A percentile compares a stretch with the other conserved stretches of the same genome.
Evolutionary conservation across 2,329 filamentous ascomycete genomes (phyloP).

Genomic region (Fusarium devonianum): DNA sequence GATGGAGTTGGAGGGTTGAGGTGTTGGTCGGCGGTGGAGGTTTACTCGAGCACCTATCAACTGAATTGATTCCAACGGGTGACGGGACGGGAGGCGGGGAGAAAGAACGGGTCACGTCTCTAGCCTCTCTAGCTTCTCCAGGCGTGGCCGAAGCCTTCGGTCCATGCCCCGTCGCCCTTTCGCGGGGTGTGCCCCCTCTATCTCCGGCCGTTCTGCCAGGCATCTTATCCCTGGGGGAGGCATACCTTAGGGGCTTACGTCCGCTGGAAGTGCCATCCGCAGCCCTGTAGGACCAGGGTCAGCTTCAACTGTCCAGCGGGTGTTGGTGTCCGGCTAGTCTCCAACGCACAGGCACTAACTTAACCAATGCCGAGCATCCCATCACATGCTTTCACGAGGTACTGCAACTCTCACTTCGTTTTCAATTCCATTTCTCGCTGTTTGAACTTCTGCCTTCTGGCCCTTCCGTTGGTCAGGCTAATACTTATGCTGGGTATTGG

Average conservation of each 20-base stretch:
- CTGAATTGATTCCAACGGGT: constrained; percentile 15
- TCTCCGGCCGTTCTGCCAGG: not conserved
- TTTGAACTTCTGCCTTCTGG: not conserved
- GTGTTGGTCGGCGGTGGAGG: constrained; percentile 27
- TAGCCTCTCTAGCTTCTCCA: not conserved
- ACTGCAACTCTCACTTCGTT: constrained; percentile 6
- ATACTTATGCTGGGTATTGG: too few relatives aligned
- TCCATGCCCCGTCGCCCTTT: too few relatives aligned
- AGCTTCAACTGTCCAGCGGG: not conserved
- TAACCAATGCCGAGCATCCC: constrained; percentile 1
- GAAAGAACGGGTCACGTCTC: constrained; percentile 29
- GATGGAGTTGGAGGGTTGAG: constrained; percentile 26
- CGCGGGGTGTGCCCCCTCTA: constrained; percentile 5
- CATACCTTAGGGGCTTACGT: not conserved
- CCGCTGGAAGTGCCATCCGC: not conserved
- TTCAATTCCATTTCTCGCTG: not conserved
- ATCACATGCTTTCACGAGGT: constrained; percentile 12
- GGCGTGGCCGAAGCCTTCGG: not conserved
- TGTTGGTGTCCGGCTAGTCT: constrained; percentile 9
- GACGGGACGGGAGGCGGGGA: constrained; percentile 14
- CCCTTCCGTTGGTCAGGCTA: too few relatives aligned
- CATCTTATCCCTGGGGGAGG: not conserved
- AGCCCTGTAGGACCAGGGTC: constrained; percentile 2
- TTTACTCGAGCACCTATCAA: constrained; percentile 17
- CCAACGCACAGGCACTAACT: constrained; percentile 1